A percentile compares a stretch with the other conserved stretches of the same genome.
Conservation (phyloP, 1,139 yeast species). For the Blastobotrys buckinghamii region DNA sequence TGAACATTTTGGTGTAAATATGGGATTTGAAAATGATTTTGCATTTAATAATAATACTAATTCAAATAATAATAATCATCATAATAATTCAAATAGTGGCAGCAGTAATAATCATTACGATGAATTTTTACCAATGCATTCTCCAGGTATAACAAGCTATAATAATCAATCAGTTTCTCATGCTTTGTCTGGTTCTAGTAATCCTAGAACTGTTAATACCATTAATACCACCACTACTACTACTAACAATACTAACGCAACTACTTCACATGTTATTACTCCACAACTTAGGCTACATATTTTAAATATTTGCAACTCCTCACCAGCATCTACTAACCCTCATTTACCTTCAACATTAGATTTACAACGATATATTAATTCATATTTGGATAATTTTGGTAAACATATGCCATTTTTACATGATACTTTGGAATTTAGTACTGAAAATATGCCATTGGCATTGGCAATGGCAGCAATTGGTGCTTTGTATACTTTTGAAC, state of each 20-base stretch:
- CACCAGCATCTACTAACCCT: too few relatives aligned
- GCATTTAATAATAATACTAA: background rate
- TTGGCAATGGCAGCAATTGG: constrained; percentile 85
- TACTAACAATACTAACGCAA: too few relatives aligned
- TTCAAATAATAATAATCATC: constrained; percentile 7
- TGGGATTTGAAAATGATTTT: background rate
- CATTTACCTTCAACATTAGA: constrained; percentile 70
- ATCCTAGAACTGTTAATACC: too few relatives aligned
- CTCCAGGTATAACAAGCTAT: background rate
- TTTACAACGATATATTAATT: constrained; percentile 61
- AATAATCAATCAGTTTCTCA: constrained; percentile 1
- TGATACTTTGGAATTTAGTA: constrained; percentile 52
- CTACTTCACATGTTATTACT: constrained; percentile 42
- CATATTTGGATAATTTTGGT: constrained; percentile 71
- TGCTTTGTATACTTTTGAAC: constrained; percentile 79
- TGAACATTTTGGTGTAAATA: background rate
- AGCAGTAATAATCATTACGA: background rate
- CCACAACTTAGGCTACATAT: constrained; percentile 66
- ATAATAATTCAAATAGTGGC: too few relatives aligned
- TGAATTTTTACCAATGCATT: background rate
- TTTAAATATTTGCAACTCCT: constrained; percentile 55
- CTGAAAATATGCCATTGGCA: constrained; percentile 69
- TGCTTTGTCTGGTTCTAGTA: too few relatives aligned
- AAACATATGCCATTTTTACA: constrained; percentile 81
- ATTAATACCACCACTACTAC: too few relatives aligned